Percentiles rank a stretch among this genome's conserved stretches.
These are phyloP conservation scores for Remersonia thermophila DNA, from an alignment of 2,329 filamentous ascomycete species.

Conservation along the genomic window DNA sequence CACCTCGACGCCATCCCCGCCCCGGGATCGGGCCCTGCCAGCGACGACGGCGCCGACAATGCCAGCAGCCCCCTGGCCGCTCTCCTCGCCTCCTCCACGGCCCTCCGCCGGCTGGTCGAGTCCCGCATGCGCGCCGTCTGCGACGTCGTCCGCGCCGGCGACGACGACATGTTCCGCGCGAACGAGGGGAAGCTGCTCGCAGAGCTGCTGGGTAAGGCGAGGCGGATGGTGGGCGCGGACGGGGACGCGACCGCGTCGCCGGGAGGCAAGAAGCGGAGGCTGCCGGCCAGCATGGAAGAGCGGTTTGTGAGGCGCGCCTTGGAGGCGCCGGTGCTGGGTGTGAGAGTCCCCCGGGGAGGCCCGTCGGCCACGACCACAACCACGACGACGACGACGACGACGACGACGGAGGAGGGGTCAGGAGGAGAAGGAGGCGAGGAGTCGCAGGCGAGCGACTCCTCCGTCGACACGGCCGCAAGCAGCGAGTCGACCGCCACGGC, in stretches of 20 bases:
- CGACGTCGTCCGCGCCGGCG: conserved; percentile 70
- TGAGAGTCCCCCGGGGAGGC: conserved; percentile 35
- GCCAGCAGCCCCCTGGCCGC: conserved; percentile 44
- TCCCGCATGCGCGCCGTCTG: conserved; percentile 58
- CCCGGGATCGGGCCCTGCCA: too few species aligned
- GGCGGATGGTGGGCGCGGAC: conserved; percentile 41
- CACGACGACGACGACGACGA: too few species aligned
- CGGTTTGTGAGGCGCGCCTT: conserved; percentile 66
- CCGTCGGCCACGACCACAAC: too few species aligned
- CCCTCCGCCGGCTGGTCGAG: conserved; percentile 42
- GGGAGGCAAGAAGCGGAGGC: conserved; percentile 32
- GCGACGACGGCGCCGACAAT: too few species aligned
- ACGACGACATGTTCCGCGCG: conserved; percentile 74
- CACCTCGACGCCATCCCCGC: conserved; percentile 52
- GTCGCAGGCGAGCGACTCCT: conserved; percentile 30
- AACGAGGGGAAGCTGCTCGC: conserved; percentile 57
- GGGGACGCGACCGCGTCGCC: not conserved
- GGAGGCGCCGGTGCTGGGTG: conserved; percentile 60
- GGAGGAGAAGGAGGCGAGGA: conserved; percentile 23
- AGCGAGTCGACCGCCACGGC: conserved; percentile 27
- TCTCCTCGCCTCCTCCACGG: conserved; percentile 35
- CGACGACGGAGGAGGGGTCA: too few species aligned
- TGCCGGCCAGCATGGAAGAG: conserved; percentile 76
- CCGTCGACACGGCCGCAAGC: conserved; percentile 24
- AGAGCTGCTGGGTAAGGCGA: conserved; percentile 59